A percentile compares a stretch with the other conserved stretches of the same genome.
Evolutionary conservation across 345 rosid genomes (phyloP).

Genomic region (Hibiscus mutabilis): DNA sequence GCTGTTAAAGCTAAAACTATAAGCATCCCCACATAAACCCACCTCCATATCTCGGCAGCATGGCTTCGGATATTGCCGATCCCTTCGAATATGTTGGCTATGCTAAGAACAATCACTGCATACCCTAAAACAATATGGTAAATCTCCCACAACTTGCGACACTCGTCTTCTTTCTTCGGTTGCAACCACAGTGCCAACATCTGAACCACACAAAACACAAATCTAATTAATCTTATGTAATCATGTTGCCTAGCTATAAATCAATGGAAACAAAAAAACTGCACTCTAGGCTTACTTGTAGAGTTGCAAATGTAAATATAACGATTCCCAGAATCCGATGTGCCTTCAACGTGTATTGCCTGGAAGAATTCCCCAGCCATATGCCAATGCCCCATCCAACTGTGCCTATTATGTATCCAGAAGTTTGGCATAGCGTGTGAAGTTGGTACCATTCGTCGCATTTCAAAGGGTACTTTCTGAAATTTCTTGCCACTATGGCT

Average conservation of each 20-base stretch:
- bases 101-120: constrained; percentile 17
- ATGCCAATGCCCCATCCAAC: constrained; percentile 38
- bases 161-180: constrained; percentile 19
- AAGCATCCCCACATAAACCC: constrained; percentile 31
- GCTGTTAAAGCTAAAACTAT: constrained; percentile 17
- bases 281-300: constrained; percentile 24
- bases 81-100: constrained; percentile 26
- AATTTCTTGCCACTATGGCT: constrained; percentile 28
- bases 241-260: no score
- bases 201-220: constrained; percentile 10
- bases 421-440: constrained; percentile 26
- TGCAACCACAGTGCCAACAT: constrained; percentile 21
- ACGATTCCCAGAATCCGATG: constrained; percentile 32
- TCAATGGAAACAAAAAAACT: not conserved
- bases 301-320: constrained; percentile 27
- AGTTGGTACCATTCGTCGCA: constrained; percentile 32
- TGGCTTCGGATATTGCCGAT: constrained; percentile 11
- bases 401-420: constrained; percentile 28
- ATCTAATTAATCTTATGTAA: not conserved
- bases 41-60: constrained; percentile 29
- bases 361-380: constrained; percentile 27
- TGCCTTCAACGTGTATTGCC: constrained; percentile 13
- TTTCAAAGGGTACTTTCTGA: constrained; percentile 22
- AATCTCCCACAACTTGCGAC: constrained; percentile 27
- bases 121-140: constrained; percentile 25